phyloP scores from a whole-genome alignment of 2,329 filamentous ascomycete species.

The Talaromyces sp. region DNA sequence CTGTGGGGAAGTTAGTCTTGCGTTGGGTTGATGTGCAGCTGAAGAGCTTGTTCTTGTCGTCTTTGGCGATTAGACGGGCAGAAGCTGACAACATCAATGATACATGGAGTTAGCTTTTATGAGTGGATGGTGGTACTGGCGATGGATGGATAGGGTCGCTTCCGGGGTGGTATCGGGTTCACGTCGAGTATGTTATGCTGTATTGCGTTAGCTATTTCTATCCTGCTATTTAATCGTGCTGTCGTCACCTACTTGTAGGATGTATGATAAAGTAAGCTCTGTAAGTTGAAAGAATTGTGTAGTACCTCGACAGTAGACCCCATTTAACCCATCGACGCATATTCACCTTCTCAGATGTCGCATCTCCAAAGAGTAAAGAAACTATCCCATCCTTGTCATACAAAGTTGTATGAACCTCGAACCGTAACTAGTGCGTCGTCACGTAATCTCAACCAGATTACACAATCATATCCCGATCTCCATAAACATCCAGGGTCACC shows the following conservation, averaged over 20 bases:
- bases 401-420: too few species aligned
- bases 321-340: too few species aligned
- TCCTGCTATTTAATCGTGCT: not conserved
- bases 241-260: not conserved
- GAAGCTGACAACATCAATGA: constrained; percentile 4
- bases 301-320: too few species aligned
- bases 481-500: too few species aligned
- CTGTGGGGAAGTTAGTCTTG: constrained; percentile 5
- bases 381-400: too few species aligned
- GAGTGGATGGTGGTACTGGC: constrained; percentile 32
- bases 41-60: not conserved
- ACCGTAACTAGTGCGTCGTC: too few species aligned
- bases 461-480: too few species aligned
- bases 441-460: too few species aligned
- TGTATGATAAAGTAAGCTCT: not conserved
- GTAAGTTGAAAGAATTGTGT: not conserved
- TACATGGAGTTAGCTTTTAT: constrained; percentile 5
- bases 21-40: constrained; percentile 7
- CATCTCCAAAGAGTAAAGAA: too few species aligned
- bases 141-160: constrained; percentile 50
- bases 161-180: constrained; percentile 44
- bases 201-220: constrained; percentile 10
- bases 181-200: constrained; percentile 32
- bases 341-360: too few species aligned
- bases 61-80: not conserved